A percentile compares a stretch with the other conserved stretches of the same genome.
These are phyloP conservation scores for Alternaria sp. DNA, from an alignment of 2,329 filamentous ascomycete genomes.

Conservation along the genomic window DNA sequence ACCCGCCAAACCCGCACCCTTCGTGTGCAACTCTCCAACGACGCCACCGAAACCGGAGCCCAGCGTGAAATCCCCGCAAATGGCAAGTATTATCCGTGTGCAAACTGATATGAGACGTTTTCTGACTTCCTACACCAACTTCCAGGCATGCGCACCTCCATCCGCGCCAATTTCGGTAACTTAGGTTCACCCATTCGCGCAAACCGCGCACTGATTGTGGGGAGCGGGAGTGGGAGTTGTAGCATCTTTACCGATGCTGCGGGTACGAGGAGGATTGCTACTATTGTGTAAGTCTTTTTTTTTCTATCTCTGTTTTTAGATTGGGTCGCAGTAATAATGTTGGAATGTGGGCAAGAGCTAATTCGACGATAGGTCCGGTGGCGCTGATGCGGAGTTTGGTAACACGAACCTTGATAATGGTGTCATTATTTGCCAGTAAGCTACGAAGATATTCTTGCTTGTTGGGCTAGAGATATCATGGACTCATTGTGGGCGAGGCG, in stretches of 20 bases:
- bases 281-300: neutral
- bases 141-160: neutral
- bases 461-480: neutral
- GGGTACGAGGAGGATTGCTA: neutral
- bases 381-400: neutral
- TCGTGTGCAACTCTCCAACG: constrained; percentile 20
- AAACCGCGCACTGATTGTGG: neutral
- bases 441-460: rapidly evolving
- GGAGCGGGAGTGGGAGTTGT: neutral
- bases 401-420: neutral
- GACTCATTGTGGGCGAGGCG: neutral
- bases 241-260: neutral
- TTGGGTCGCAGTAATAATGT: no score
- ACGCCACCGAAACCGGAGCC: constrained; percentile 16
- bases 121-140: no score
- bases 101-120: neutral
- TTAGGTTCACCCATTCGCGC: neutral
- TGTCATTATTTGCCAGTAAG: neutral
- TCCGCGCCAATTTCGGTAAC: neutral
- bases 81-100: neutral
- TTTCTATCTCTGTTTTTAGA: no score
- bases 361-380: neutral
- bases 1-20: constrained; percentile 4
- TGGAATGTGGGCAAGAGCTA: neutral
- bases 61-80: constrained; percentile 17